phyloP scores from a whole-genome alignment of 2,329 filamentous ascomycete species.

The Esteya vermicola region DNA sequence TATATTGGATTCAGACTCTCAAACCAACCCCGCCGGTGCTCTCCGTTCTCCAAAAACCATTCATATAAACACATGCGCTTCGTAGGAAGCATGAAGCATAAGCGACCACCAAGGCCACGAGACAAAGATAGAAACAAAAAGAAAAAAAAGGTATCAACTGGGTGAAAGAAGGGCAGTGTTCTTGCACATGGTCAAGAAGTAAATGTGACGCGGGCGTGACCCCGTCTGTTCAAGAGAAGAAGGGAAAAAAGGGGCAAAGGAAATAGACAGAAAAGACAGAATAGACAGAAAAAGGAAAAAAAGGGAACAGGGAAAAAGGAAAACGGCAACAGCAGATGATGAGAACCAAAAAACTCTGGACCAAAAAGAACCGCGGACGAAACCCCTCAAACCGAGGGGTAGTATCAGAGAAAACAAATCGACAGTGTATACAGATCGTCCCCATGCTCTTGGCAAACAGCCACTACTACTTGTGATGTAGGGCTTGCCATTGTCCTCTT shows the following conservation, averaged over 20 bases:
- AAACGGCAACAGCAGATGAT: not conserved
- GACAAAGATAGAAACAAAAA: not conserved
- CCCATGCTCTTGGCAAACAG: too few species aligned
- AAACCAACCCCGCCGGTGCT: too few species aligned
- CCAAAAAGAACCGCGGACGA: not conserved
- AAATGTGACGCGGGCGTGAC: not conserved
- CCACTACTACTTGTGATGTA: too few species aligned
- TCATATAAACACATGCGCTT: not conserved
- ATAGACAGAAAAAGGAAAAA: not conserved
- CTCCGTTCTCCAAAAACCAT: not conserved
- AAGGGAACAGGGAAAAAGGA: not conserved
- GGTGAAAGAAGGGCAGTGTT: too few species aligned
- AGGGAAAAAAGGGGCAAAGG: not conserved
- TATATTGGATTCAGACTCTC: too few species aligned
- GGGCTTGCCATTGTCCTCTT: too few species aligned
- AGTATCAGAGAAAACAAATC: not conserved
- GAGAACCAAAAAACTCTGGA: not conserved
- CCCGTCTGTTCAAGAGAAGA: not conserved
- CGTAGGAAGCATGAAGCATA: too few species aligned
- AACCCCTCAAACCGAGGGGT: not conserved
- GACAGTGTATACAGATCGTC: too few species aligned
- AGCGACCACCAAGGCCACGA: too few species aligned
- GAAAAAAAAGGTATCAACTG: slow-evolving; percentile 1
- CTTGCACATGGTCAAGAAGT: not conserved
- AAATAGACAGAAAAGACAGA: not conserved